Conservation (phyloP, 495 filamentous ascomycete species). For the Hypoxylon cercidicola region DNA sequence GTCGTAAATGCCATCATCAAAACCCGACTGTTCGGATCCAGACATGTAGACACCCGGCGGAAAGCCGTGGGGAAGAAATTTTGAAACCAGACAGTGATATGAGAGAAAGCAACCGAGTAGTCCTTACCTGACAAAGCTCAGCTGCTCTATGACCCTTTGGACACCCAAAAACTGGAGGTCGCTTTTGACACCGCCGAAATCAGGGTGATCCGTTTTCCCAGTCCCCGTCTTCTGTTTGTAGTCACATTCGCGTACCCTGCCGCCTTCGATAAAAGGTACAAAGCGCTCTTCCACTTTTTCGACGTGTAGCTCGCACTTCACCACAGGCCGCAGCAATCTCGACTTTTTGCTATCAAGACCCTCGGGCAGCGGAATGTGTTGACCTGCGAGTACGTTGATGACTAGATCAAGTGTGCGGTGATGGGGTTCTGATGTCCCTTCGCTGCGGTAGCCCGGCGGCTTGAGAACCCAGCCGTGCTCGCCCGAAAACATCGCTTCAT, state of each 20-base stretch:
- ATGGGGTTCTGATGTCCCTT: slow-evolving; percentile 19
- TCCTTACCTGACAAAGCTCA: slow-evolving; percentile 61
- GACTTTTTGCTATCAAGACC: slow-evolving; percentile 41
- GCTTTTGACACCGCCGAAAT: slow-evolving; percentile 47
- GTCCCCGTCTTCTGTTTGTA: slow-evolving; percentile 50
- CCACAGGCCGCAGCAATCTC: slow-evolving; percentile 50
- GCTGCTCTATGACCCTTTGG: slow-evolving; percentile 53
- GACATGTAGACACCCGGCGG: slow-evolving; percentile 30
- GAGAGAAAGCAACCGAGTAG: slow-evolving; percentile 14
- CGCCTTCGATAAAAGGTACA: slow-evolving; percentile 21
- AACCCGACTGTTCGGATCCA: slow-evolving; percentile 28
- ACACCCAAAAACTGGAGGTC: slow-evolving; percentile 53
- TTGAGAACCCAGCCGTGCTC: slow-evolving; percentile 88
- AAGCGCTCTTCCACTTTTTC: slow-evolving; percentile 61
- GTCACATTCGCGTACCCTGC: slow-evolving; percentile 31
- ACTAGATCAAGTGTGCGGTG: slow-evolving; percentile 50
- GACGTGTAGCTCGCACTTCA: slow-evolving; percentile 85
- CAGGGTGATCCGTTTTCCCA: slow-evolving; percentile 53
- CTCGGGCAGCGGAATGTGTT: slow-evolving; percentile 53
- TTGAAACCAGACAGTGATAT: slow-evolving; percentile 9
- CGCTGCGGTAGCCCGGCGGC: slow-evolving; percentile 64
- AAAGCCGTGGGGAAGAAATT: slow-evolving; percentile 8
- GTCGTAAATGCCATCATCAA: slow-evolving; percentile 8
- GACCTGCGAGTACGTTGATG: slow-evolving; percentile 58
- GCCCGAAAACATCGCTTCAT: slow-evolving; percentile 89